Evolutionary conservation across 805 yeast species (phyloP).

Genomic region (Wickerhamiella allomyrinae): DNA sequence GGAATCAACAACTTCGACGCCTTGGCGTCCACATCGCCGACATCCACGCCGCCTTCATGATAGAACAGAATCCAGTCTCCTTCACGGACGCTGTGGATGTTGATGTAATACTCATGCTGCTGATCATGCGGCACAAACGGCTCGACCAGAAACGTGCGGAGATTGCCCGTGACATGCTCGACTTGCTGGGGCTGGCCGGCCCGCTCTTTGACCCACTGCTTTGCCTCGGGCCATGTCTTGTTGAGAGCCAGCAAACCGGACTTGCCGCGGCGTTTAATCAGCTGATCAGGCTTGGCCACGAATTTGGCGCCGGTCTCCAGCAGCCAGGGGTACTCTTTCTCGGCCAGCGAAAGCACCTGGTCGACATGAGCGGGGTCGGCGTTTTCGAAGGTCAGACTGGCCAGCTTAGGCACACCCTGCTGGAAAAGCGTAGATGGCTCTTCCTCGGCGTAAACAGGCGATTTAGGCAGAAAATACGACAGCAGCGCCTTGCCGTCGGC

Average conservation of each 20-base stretch:
- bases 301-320: conserved; percentile 25
- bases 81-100: conserved; percentile 34
- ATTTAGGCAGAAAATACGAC: conserved; percentile 29
- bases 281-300: conserved; percentile 35
- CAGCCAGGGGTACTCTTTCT: conserved; percentile 30
- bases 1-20: conserved; percentile 31
- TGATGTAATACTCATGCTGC: conserved; percentile 33
- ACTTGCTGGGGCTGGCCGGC: conserved; percentile 29
- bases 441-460: conserved; percentile 25
- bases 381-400: conserved; percentile 24
- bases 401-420: conserved; percentile 25
- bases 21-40: conserved; percentile 34
- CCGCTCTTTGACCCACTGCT: conserved; percentile 31
- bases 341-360: conserved; percentile 26
- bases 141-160: conserved; percentile 31
- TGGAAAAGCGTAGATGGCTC: conserved; percentile 24
- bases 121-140: conserved; percentile 36
- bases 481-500: conserved; percentile 34
- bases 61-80: conserved; percentile 35
- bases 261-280: conserved; percentile 35
- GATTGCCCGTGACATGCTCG: conserved; percentile 28
- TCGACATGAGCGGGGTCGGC: conserved; percentile 21
- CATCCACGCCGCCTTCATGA: conserved; percentile 37
- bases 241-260: conserved; percentile 31
- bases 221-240: conserved; percentile 31